phyloP scores from a whole-genome alignment of 2,329 filamentous ascomycete genomes.

The Penicillium sp. region DNA sequence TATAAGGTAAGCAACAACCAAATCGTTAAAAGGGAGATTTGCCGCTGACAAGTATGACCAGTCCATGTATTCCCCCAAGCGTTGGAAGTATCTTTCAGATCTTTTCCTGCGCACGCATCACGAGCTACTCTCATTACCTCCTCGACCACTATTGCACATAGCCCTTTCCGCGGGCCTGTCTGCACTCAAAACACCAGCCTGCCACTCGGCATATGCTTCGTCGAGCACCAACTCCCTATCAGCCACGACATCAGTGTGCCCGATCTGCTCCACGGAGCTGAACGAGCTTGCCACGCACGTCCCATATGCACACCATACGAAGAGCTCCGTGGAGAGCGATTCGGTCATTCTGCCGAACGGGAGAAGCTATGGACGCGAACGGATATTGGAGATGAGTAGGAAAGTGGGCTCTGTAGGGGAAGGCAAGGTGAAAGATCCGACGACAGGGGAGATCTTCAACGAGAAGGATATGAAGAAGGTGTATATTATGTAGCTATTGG shows the following conservation, averaged over 20 bases:
- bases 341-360: constrained; percentile 83
- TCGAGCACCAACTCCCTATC: constrained; percentile 50
- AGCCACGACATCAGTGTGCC: constrained; percentile 74
- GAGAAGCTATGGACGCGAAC: constrained; percentile 73
- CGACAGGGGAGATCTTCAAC: constrained; percentile 65
- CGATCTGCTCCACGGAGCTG: constrained; percentile 92
- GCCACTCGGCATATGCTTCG: constrained; percentile 66
- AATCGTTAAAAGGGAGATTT: background rate
- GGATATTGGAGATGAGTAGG: constrained; percentile 70
- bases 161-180: constrained; percentile 88
- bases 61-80: constrained; percentile 67
- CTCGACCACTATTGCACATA: constrained; percentile 80
- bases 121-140: constrained; percentile 74
- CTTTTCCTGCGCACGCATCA: constrained; percentile 86
- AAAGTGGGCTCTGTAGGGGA: constrained; percentile 65
- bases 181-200: constrained; percentile 91
- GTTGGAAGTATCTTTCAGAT: constrained; percentile 73
- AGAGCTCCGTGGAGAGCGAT: constrained; percentile 87
- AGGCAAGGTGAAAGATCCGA: constrained; percentile 71
- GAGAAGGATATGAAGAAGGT: constrained; percentile 72
- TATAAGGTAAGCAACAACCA: constrained; percentile 49
- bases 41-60: constrained; percentile 26
- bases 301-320: constrained; percentile 91
- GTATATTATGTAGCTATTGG: constrained; percentile 66
- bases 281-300: constrained; percentile 86